Conservation (phyloP, 2,329 filamentous ascomycete species). For the Aspergillus proliferans region DNA sequence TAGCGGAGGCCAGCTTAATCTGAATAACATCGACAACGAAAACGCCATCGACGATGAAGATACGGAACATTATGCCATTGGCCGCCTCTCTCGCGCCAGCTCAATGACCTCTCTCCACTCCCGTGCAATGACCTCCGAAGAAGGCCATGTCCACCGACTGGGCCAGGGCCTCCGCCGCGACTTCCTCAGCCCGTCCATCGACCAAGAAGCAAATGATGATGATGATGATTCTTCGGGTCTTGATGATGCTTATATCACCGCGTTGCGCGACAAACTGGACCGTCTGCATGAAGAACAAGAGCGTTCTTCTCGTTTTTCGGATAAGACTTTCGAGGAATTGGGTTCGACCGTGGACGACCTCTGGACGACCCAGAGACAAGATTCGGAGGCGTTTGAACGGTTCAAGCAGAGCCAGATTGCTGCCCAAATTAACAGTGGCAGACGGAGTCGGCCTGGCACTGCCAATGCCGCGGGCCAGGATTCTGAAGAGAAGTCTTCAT, state of each 20-base stretch:
- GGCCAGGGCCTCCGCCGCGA: slow-evolving; percentile 61
- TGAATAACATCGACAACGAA: slow-evolving; percentile 25
- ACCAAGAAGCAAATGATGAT: slow-evolving; percentile 22
- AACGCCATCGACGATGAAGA: slow-evolving; percentile 37
- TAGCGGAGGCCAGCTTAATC: slow-evolving; percentile 27
- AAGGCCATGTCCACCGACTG: slow-evolving; percentile 64
- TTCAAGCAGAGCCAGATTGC: slow-evolving; percentile 43
- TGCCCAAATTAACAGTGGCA: slow-evolving; percentile 40
- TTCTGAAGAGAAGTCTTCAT: neutral
- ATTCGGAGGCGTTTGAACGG: slow-evolving; percentile 38
- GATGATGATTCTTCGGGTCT: slow-evolving; percentile 25
- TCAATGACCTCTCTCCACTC: slow-evolving; percentile 64
- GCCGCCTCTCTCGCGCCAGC: slow-evolving; percentile 53
- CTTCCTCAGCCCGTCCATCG: slow-evolving; percentile 47
- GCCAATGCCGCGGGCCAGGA: slow-evolving; percentile 8
- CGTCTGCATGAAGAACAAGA: slow-evolving; percentile 38
- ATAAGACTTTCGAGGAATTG: slow-evolving; percentile 38
- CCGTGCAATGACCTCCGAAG: slow-evolving; percentile 59
- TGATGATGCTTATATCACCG: slow-evolving; percentile 41
- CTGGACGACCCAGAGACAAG: slow-evolving; percentile 35
- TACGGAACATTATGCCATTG: slow-evolving; percentile 36
- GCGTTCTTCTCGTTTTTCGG: slow-evolving; percentile 30
- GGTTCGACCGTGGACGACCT: slow-evolving; percentile 43
- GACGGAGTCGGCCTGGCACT: slow-evolving; percentile 9
- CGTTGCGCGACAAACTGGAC: slow-evolving; percentile 39